Base-by-base conservation (phyloP, 2,329 filamentous ascomycete genomes). In the Incumbomyces lentus region DNA sequence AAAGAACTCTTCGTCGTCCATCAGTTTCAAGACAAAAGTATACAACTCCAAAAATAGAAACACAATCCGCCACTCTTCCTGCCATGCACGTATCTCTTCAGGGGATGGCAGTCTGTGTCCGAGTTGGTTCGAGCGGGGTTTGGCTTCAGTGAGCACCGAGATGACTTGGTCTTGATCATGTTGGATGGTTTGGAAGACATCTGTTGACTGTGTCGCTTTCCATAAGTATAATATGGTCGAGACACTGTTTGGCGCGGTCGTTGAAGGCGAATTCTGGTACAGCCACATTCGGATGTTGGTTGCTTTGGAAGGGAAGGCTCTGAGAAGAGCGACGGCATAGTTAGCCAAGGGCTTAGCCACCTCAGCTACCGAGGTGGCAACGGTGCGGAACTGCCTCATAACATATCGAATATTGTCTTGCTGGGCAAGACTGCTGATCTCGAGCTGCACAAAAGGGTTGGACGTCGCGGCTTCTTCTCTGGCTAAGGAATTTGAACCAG, bases 1-100 rank as follows among this genome's bases (percentile, higher is more conserved):
- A 51, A 94, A 84, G 60, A 98, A 98, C 57, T 98, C 92, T 55
- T 96, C 90, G 53, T 98, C 92, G 56, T 98, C 92, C 62, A 90
- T 94, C 30, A 96, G 79, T 56, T 92, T 84, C 11, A 96, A 70
- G 2, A 95, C 79, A 61, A 96, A 96, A 2, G 84, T 87, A 61
- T 95, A 98, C 0, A 98, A 75, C 58, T 98, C 92, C 5, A 98
- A 73, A 60, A 98, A 96, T 0, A 98, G 74, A 0, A 96, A 71
- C 35, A 95, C 78, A 1, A 92, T 81, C 14, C 84, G 81, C 92
- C 92, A 98, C 60, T 96, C 87, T 55, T 81, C 75, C 19, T 73
- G 66, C 65, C 71, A 57, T n/a, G 19, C 43, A 64, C 60, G 72
- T 52, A 55, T 58, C 45, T 61, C 64, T 59, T 30, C 62, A 38